Percentiles rank a stretch among this genome's conserved stretches.
These are phyloP conservation scores for Sporothrix brunneoviolacea DNA, from an alignment of 2,329 filamentous ascomycete species.

Conservation along the genomic window DNA sequence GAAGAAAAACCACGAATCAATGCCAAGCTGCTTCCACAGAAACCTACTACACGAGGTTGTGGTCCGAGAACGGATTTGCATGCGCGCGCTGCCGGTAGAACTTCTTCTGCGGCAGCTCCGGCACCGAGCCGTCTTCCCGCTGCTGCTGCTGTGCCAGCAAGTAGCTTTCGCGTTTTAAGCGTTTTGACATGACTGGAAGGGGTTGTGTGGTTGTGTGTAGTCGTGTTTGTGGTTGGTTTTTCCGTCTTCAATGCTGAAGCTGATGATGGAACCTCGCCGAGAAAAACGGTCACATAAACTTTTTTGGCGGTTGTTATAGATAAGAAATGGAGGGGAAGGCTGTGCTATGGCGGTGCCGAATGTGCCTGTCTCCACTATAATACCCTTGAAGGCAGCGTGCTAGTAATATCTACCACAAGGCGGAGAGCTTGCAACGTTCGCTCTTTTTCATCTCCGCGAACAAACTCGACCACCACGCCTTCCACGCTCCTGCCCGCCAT, in stretches of 20 bases:
- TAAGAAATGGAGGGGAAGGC: too few species aligned
- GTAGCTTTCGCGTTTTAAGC: slow-evolving; percentile 60
- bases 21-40: too few species aligned
- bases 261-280: background rate
- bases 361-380: too few species aligned
- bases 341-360: too few species aligned
- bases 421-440: background rate
- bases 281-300: background rate
- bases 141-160: slow-evolving; percentile 42
- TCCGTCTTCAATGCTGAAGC: background rate
- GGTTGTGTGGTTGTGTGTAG: background rate
- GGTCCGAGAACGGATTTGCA: slow-evolving; percentile 96
- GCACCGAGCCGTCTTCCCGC: slow-evolving; percentile 37
- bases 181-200: slow-evolving; percentile 36
- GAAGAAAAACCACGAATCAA: background rate
- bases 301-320: slow-evolving; percentile 12
- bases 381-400: too few species aligned
- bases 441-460: background rate
- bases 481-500: too few species aligned
- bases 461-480: background rate
- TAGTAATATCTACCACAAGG: too few species aligned
- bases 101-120: slow-evolving; percentile 80
- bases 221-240: background rate
- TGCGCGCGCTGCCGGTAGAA: slow-evolving; percentile 95
- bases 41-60: slow-evolving; percentile 70